Conservation (phyloP, 495 filamentous ascomycete genomes). For the Podospora didyma region DNA sequence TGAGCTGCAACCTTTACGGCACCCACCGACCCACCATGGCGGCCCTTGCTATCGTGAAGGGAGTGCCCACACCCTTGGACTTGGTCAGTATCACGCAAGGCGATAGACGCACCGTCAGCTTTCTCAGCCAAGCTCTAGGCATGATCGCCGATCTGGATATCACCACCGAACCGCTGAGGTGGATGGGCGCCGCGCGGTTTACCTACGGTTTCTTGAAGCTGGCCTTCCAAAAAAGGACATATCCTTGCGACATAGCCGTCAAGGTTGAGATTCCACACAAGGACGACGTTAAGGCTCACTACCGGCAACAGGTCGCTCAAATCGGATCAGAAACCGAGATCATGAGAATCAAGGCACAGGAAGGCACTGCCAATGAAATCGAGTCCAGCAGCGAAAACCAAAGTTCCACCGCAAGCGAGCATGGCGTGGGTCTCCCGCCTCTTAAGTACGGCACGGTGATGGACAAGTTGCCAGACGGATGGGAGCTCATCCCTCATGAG, state of each 20-base stretch:
- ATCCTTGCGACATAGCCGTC: constrained; percentile 84
- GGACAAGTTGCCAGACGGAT: constrained; percentile 70
- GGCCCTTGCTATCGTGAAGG: constrained; percentile 80
- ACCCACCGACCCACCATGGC: constrained; percentile 72
- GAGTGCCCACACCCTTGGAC: constrained; percentile 74
- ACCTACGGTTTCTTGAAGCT: constrained; percentile 75
- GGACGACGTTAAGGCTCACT: constrained; percentile 67
- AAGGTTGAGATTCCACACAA: constrained; percentile 80
- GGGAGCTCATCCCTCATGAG: constrained; percentile 66
- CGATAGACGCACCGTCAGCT: constrained; percentile 66
- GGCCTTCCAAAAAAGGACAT: constrained; percentile 66
- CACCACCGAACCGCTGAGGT: constrained; percentile 83
- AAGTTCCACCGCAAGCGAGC: constrained; percentile 3
- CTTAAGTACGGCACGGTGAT: constrained; percentile 75
- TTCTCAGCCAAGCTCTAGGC: constrained; percentile 86
- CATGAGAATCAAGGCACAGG: constrained; percentile 7
- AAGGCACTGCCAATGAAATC: no score
- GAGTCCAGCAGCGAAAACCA: background rate
- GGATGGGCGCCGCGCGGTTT: constrained; percentile 86
- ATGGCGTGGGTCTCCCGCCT: constrained; percentile 54
- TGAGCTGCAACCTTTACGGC: constrained; percentile 86
- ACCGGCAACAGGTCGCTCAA: constrained; percentile 31
- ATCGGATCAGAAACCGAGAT: constrained; percentile 26
- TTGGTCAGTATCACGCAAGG: constrained; percentile 85
- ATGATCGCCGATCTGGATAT: constrained; percentile 88